phyloP scores from a whole-genome alignment of 768 basidiomycete genomes.

The Tricholoma saponaceum region DNA sequence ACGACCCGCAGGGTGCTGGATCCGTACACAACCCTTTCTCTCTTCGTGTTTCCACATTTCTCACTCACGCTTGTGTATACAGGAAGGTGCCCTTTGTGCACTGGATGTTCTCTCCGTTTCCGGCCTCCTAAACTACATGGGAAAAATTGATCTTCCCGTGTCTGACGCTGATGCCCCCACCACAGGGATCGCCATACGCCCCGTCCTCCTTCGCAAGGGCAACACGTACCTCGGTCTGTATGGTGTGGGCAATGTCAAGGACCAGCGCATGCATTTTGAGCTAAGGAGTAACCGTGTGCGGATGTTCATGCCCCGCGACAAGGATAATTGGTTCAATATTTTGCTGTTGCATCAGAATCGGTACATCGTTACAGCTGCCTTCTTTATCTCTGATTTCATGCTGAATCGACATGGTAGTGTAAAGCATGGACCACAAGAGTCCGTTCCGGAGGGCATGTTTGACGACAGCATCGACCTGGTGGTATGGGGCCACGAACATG shows the following conservation, averaged over 20 bases:
- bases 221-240: slow-evolving; percentile 86
- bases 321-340: slow-evolving; percentile 93
- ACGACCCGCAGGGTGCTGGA: slow-evolving; percentile 96
- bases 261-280: slow-evolving; percentile 95
- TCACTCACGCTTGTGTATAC: not conserved
- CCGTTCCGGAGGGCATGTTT: slow-evolving; percentile 95
- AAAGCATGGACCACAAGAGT: slow-evolving; percentile 91
- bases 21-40: slow-evolving; percentile 50
- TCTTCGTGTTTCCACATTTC: not conserved
- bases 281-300: slow-evolving; percentile 88
- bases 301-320: slow-evolving; percentile 94
- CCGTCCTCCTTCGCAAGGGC: slow-evolving; percentile 90
- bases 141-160: slow-evolving; percentile 85
- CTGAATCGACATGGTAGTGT: slow-evolving; percentile 49
- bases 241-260: slow-evolving; percentile 95
- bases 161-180: slow-evolving; percentile 62
- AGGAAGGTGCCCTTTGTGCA: slow-evolving; percentile 96
- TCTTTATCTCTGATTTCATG: not conserved
- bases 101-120: slow-evolving; percentile 93
- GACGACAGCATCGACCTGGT: slow-evolving; percentile 93
- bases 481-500: slow-evolving; percentile 99
- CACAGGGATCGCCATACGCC: slow-evolving; percentile 81
- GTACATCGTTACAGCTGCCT: slow-evolving; percentile 35
- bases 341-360: slow-evolving; percentile 94
- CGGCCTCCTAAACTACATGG: slow-evolving; percentile 96